These are phyloP conservation scores for Globisporangium cederbergense DNA, from an alignment of 352 stramenopile species.

Conservation along the genomic window DNA sequence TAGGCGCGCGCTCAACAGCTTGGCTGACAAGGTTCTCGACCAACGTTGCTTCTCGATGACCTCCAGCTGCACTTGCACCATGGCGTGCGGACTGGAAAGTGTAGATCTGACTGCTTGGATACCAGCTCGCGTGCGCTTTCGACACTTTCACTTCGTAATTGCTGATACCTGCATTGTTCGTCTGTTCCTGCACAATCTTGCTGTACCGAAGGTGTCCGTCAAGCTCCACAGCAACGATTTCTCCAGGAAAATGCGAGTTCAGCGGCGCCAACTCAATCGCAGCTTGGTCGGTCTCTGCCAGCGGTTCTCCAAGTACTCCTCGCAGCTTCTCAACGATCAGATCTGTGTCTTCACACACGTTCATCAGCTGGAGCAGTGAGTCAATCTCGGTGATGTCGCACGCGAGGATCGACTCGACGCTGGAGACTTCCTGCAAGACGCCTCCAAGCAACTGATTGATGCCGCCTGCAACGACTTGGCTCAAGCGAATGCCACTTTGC, in stretches of 20 bases:
- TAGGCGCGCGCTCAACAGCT: background rate
- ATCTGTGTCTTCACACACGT: conserved; percentile 59
- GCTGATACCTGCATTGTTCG: conserved; percentile 33
- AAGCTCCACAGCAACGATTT: conserved; percentile 61
- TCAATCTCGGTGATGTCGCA: conserved; percentile 50
- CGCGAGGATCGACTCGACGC: conserved; percentile 62
- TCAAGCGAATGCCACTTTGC: conserved; percentile 34
- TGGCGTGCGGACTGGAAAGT: conserved; percentile 62
- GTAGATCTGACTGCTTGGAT: conserved; percentile 59
- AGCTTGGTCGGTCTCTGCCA: conserved; percentile 42
- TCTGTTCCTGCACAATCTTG: conserved; percentile 50
- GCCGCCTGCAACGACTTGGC: conserved; percentile 55
- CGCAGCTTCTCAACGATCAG: conserved; percentile 70
- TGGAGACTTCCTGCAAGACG: conserved; percentile 55
- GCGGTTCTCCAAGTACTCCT: conserved; percentile 45
- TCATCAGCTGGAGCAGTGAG: conserved; percentile 45
- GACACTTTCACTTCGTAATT: conserved; percentile 63
- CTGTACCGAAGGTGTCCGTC: conserved; percentile 51
- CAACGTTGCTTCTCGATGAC: background rate
- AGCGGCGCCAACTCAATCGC: conserved; percentile 61
- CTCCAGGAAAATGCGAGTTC: conserved; percentile 59
- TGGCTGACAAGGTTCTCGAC: background rate
- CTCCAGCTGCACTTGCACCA: background rate
- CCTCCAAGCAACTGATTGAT: conserved; percentile 71
- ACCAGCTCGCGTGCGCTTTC: conserved; percentile 33